Base-by-base conservation (phyloP, 2,329 filamentous ascomycete species). In the Botryotinia calthae region DNA sequence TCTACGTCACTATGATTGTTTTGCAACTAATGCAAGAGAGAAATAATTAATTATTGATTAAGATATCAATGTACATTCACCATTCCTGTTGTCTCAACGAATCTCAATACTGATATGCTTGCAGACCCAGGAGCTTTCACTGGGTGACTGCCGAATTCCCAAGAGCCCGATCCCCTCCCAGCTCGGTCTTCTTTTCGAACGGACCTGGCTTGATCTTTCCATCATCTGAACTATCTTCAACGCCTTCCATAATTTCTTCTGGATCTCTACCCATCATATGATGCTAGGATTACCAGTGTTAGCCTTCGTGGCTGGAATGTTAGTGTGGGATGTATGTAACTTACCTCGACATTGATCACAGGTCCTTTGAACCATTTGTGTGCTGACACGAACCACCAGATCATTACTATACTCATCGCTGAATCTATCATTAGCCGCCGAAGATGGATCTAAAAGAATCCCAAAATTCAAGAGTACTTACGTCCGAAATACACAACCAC, bases 301-400 rank as follows among this genome's bases (percentile, higher is more conserved):
- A 77, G 75, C 72, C 44, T 71, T 61, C 25, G 40, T 70, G 22
- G 18, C 72, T 28, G 61, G 61, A 40, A 63, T 73, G 54, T 34
- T 68, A 34, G n/a, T 20, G n/a, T 63, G 56, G 70, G 62, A 72
- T 61, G 62, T 59, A 56, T 59, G 37, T 72, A 71, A 67, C 61
- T 28, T 76, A 78, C 77, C 76, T 88, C 86, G 54, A 91, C 82
- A 77, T 91, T 91, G 73, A 91, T 86, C 80, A 88, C 88, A 0
- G 89, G 89, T 0, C 89, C 89, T 76, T 87, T 89, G 82, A 91
- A 91, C 89, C 89, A 91, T 75, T 86, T 88, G 51, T 82, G 83
- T n/a, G 89, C 89, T 73, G 85, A 85, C 1, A 90, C 80, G 66
- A 87, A 81, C 86, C 89, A 91, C 88, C 89, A 91, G 44, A 88